Percentiles rank a stretch among this genome's conserved stretches.
Evolutionary conservation across 805 yeast species (phyloP).

Genomic region (Candida parachauliodes): DNA sequence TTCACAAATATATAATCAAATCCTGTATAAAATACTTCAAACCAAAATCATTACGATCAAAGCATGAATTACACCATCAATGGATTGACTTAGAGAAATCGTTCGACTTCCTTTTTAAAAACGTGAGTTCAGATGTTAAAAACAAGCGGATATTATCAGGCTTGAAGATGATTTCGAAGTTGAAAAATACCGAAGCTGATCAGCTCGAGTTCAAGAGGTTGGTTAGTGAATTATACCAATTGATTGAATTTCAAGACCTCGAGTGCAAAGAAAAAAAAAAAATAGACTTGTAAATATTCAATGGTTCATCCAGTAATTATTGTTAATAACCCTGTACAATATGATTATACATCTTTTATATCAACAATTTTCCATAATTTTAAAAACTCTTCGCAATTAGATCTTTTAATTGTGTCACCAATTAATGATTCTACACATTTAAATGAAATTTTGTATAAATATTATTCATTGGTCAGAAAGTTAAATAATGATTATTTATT

Average conservation of each 20-base stretch:
- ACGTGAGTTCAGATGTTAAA: not conserved
- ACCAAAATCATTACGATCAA: constrained; percentile 21
- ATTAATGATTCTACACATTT: constrained; percentile 22
- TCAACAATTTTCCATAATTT: not conserved
- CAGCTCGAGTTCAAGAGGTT: constrained; percentile 1
- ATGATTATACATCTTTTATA: constrained; percentile 13
- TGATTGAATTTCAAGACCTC: constrained; percentile 1
- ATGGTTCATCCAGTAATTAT: constrained; percentile 11
- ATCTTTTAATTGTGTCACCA: constrained; percentile 20
- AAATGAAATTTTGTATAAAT: constrained; percentile 23
- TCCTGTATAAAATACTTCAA: constrained; percentile 27
- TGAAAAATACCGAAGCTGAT: not conserved
- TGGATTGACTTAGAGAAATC: constrained; percentile 3
- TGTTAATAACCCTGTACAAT: constrained; percentile 13
- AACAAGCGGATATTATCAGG: constrained; percentile 3
- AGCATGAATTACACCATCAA: constrained; percentile 6
- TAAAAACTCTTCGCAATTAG: constrained; percentile 12
- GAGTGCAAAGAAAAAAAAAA: constrained; percentile 7
- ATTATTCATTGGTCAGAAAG: constrained; percentile 27
- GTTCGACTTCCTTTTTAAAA: not conserved
- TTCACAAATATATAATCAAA: constrained; percentile 25
- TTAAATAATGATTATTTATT: constrained; percentile 20
- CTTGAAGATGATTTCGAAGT: not conserved
- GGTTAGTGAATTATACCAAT: not conserved
- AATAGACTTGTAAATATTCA: constrained; percentile 1